Percentiles rank a stretch among this genome's conserved stretches.
Conservation (phyloP, 139 green algal genomes). For the Chlamydomonas sp. region DNA sequence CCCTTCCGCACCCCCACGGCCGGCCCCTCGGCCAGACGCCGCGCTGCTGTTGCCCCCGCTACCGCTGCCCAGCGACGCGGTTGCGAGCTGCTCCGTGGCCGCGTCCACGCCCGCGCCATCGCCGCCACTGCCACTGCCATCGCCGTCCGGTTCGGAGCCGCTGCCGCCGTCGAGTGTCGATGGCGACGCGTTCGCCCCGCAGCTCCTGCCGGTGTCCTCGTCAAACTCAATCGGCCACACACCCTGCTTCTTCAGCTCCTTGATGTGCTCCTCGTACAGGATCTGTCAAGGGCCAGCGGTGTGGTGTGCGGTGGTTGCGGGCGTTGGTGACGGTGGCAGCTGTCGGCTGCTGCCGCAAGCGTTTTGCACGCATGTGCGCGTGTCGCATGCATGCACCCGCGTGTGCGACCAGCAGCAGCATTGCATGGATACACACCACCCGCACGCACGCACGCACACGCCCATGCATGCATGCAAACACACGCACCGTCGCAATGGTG, state of each 20-base stretch:
- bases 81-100: not conserved
- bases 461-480: too few relatives aligned
- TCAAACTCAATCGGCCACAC: slow-evolving; percentile 14
- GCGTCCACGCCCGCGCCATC: not conserved
- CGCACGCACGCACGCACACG: too few relatives aligned
- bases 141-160: not conserved
- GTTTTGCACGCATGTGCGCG: too few relatives aligned
- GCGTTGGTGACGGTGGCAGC: too few relatives aligned
- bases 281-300: too few relatives aligned
- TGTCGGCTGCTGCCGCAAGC: too few relatives aligned
- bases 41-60: not conserved
- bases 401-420: too few relatives aligned
- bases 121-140: not conserved
- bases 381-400: too few relatives aligned
- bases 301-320: too few relatives aligned
- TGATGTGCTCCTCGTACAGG: slow-evolving; percentile 60
- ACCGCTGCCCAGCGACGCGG: not conserved
- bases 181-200: too few relatives aligned
- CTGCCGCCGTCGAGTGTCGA: too few relatives aligned
- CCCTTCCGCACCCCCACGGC: not conserved
- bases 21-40: not conserved
- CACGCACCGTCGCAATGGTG: slow-evolving; percentile 45
- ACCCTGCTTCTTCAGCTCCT: slow-evolving; percentile 52
- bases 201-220: not conserved
- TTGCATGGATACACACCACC: too few relatives aligned